Conservation (phyloP, 2,329 filamentous ascomycete genomes). For the Pseudocercospora ulei region DNA sequence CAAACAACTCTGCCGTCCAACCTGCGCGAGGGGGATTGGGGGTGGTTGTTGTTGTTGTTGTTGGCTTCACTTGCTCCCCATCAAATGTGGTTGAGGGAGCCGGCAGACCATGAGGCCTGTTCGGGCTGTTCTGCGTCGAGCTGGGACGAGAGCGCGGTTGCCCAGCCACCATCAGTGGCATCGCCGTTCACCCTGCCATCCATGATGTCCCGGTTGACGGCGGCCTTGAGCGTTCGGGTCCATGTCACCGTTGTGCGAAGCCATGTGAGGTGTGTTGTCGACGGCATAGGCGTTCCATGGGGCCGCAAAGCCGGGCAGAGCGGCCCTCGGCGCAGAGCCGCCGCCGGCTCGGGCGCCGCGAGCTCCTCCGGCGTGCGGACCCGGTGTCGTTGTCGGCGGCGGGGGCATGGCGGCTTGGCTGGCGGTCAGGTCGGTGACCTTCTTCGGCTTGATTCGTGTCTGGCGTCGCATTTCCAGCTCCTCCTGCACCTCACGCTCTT, state of each 20-base stretch:
- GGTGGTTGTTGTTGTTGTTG: no score
- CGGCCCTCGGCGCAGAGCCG: conserved; percentile 3
- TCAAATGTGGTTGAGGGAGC: no score
- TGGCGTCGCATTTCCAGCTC: conserved; percentile 40
- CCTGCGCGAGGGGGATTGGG: no score
- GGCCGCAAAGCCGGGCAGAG: background rate
- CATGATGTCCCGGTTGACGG: no score
- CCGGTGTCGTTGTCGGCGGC: background rate
- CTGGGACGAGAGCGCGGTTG: background rate
- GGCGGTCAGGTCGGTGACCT: conserved; percentile 63
- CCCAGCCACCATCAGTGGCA: background rate
- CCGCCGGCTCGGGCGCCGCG: background rate
- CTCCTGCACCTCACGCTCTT: conserved; percentile 27
- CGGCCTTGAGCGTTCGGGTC: no score
- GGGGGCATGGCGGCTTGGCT: conserved; percentile 12
- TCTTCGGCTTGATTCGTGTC: conserved; percentile 47
- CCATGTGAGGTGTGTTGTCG: no score
- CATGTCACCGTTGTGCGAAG: no score
- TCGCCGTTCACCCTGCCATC: no score
- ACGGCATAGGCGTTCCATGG: conserved; percentile 3
- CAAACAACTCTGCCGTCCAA: no score
- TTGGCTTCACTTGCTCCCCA: no score
- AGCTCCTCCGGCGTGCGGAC: background rate
- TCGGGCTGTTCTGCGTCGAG: background rate
- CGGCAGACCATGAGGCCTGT: conserved; percentile 1